Conservation (phyloP, 2,329 filamentous ascomycete genomes). For the Claviceps purpurea region DNA sequence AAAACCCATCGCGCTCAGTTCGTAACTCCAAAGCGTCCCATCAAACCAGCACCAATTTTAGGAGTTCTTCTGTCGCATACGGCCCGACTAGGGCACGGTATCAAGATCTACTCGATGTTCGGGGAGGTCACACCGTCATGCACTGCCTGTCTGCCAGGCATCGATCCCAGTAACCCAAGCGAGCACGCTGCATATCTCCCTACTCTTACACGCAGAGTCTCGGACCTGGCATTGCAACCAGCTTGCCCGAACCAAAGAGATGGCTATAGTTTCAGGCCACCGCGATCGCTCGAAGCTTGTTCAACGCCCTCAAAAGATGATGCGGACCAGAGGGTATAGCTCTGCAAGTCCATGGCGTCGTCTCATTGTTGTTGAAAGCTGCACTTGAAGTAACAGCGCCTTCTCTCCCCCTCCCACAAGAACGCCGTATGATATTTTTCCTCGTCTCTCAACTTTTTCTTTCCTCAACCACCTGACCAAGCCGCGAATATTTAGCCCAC, state of each 20-base stretch:
- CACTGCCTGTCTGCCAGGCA: neutral
- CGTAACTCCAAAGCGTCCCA: neutral
- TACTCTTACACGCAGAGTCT: neutral
- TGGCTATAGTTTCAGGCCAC: neutral
- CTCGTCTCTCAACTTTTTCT: neutral
- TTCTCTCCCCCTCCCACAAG: neutral
- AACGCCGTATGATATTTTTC: neutral
- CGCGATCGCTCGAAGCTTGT: neutral
- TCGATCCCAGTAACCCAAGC: neutral
- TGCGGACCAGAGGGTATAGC: neutral
- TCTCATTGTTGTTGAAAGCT: neutral
- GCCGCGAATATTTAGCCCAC: slow-evolving; percentile 25
- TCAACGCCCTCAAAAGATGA: neutral
- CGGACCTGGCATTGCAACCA: neutral
- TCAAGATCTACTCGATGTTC: neutral
- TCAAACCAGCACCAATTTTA: neutral
- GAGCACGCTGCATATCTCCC: neutral
- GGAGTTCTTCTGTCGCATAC: neutral
- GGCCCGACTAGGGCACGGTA: neutral
- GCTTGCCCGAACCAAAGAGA: neutral
- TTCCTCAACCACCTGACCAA: neutral
- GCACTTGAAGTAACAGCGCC: neutral
- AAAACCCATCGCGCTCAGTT: neutral
- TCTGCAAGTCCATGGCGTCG: neutral
- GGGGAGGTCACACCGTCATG: neutral